Evolutionary conservation across 208 protist species (phyloP).

Genomic region (Crithidia thermophila): DNA sequence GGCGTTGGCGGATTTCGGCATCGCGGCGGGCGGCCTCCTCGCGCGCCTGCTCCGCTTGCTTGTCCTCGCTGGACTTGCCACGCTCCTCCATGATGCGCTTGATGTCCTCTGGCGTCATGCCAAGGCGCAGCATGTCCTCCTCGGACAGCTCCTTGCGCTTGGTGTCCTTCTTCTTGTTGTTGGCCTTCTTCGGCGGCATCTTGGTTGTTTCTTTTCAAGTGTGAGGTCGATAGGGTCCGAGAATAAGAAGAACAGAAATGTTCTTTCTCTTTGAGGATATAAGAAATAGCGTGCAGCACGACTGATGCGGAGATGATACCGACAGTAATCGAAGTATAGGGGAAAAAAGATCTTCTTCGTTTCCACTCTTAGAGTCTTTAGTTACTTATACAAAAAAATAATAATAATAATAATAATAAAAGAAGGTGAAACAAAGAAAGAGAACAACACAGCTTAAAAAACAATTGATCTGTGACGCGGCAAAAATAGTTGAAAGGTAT

Average conservation of each 20-base stretch:
- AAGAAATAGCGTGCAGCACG: too few species aligned
- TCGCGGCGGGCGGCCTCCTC: slow-evolving; percentile 34
- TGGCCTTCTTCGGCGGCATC: slow-evolving; percentile 72
- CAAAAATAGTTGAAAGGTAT: too few species aligned
- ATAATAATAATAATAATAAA: too few species aligned
- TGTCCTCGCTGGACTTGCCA: slow-evolving; percentile 61
- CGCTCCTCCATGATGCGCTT: slow-evolving; percentile 68
- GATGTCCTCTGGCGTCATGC: slow-evolving; percentile 78
- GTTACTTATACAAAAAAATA: too few species aligned
- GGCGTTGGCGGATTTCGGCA: slow-evolving; percentile 37
- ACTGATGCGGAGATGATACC: too few species aligned
- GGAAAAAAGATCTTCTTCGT: too few species aligned
- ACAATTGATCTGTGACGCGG: too few species aligned
- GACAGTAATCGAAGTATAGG: too few species aligned
- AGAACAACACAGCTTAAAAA: too few species aligned
- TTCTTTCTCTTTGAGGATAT: too few species aligned
- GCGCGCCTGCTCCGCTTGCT: slow-evolving; percentile 46
- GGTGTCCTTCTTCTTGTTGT: slow-evolving; percentile 51
- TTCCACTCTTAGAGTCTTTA: too few species aligned
- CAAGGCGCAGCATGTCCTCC: slow-evolving; percentile 81
- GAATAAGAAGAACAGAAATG: not conserved
- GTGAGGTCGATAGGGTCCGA: not conserved
- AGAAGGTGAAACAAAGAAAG: too few species aligned
- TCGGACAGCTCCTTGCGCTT: slow-evolving; percentile 59
- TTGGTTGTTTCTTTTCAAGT: not conserved